A percentile compares a stretch with the other conserved stretches of the same genome.
Evolutionary conservation across 2,329 filamentous ascomycete genomes (phyloP).

Genomic region (Cladophialophora chaetospira): DNA sequence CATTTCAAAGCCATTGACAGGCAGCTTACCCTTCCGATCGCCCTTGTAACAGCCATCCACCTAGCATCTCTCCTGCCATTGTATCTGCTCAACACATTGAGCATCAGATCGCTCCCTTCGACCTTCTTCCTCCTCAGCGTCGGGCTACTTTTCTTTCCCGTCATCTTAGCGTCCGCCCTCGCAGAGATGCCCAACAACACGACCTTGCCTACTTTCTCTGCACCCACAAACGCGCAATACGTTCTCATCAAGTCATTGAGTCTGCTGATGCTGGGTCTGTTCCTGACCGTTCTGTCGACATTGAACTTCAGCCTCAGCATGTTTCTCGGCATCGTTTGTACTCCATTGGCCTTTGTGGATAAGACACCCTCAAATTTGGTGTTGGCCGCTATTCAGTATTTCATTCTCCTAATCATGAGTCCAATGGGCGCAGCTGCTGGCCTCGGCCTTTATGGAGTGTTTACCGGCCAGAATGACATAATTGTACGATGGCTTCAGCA

Average conservation of each 20-base stretch:
- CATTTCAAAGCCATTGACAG: constrained; percentile 40
- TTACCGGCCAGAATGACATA: constrained; percentile 28
- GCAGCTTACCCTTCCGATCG: constrained; percentile 57
- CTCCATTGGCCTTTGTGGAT: constrained; percentile 72
- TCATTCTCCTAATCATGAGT: constrained; percentile 59
- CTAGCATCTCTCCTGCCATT: constrained; percentile 78
- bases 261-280: constrained; percentile 87
- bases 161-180: constrained; percentile 46
- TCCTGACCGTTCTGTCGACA: constrained; percentile 87
- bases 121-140: constrained; percentile 52
- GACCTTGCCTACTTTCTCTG: constrained; percentile 56
- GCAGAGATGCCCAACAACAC: constrained; percentile 45
- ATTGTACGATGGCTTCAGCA: constrained; percentile 65
- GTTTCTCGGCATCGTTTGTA: constrained; percentile 75
- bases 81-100: constrained; percentile 71
- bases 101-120: constrained; percentile 48
- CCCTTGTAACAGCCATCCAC: constrained; percentile 71
- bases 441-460: constrained; percentile 51
- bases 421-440: constrained; percentile 57
- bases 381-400: constrained; percentile 42
- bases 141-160: constrained; percentile 50
- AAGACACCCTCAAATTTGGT: constrained; percentile 33
- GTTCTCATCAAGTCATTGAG: constrained; percentile 83
- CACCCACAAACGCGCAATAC: constrained; percentile 23
- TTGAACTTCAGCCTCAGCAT: constrained; percentile 93